Evolutionary conservation across 2,329 filamentous ascomycete genomes (phyloP), one percentile per base, ranked within the genome.

Genomic region (Xylaria sp.): DNA sequence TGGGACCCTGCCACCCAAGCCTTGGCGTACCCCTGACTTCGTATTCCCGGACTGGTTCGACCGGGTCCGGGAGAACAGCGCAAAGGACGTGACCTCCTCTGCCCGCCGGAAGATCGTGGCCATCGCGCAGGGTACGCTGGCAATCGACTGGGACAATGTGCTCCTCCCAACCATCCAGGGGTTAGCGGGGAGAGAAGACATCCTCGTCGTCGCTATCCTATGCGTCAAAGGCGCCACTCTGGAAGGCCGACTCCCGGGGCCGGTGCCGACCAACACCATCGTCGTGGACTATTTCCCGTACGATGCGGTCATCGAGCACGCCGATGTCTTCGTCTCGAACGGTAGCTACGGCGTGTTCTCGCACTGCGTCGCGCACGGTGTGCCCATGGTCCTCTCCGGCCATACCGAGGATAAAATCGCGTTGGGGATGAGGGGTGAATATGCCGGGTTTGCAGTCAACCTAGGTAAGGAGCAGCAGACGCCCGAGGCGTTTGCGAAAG

Each of bases 101-200:
- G 39, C 68, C 57, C 61, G 74, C 69, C 81, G 79, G 61, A 80
- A 78, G 51, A 70, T 86, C 25, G 74, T 86, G 10, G 77, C 80
- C 20, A 82, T 86, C 4, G 78, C 80, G 0, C 84, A 86, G 69
- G 84, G 84, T 5, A 86, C 84, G 3, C 70, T 83, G 2, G 79
- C 77, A 11, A 69, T 73, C 27, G 73, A 82, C 22, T 81, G 80
- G 61, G 69, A 72, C 2, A 76, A 84, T 25, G 77, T 86, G 1
- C 70, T 86, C 17, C 69, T 83, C 3, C 84, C 85, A 0, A 79
- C 83, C 0, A 74, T 86, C 20, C 60, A 76, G 13, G 84, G 77
- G 0, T 76, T 86, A 5, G 79, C 78, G 5, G 72, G 76, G 44
- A 74, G 80, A 1, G 73, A 79, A 1, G 83, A 86, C 61, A 61